Evolutionary conservation across 2,329 filamentous ascomycete genomes (phyloP), one percentile per base, ranked within the genome.

Genomic region (Alternaria conjuncta): DNA sequence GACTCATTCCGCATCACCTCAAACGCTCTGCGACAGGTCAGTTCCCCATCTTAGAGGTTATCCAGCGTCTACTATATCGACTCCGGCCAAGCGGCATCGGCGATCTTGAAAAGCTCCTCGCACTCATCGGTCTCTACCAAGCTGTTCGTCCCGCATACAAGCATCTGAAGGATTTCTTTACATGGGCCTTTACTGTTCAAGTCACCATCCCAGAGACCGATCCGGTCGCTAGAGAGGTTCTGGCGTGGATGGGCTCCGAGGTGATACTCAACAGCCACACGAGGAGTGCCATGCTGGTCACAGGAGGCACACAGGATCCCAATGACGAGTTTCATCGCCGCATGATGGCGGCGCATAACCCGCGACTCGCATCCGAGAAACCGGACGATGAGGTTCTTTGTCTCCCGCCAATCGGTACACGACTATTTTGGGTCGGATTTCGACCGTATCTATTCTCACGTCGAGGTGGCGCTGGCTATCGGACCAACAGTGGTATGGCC

Each of bases 361-460:
- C 47, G 10, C 5, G 21, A 25, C 5, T n/a, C 5, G 25, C 25
- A 23, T 26, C 8, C 11, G 26, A 60, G 8, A 46, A 51, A 25
- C 25, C 41, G 2, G 55, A 66, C 18, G 62, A 67, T 2, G 58
- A 70, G 25, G 45, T 71, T 9, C 46, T 68, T 9, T 69, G 58
- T 15, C 47, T 73, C 3, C 71, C 71, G 10, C 67, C 71, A 5
- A 57, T 73, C 13, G 73, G 73, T 3, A 68, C 67, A 20, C 64
- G 69, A 13, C 36, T 76, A 11, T 76, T 77, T 30, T 77, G 75
- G 74, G 43, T 76, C 21, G 75, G 75, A 8, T 71, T 69, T 23
- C 73, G 75, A 6, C 74, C 74, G 4, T 77, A 73, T 26, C 45
- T 75, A 2, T 73, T 77, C 44, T 65, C 69, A 13, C 68, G 74